A percentile compares a stretch with the other conserved stretches of the same genome.
These are phyloP conservation scores for Candida glucosophila DNA, from an alignment of 1,139 yeast species.

Conservation along the genomic window DNA sequence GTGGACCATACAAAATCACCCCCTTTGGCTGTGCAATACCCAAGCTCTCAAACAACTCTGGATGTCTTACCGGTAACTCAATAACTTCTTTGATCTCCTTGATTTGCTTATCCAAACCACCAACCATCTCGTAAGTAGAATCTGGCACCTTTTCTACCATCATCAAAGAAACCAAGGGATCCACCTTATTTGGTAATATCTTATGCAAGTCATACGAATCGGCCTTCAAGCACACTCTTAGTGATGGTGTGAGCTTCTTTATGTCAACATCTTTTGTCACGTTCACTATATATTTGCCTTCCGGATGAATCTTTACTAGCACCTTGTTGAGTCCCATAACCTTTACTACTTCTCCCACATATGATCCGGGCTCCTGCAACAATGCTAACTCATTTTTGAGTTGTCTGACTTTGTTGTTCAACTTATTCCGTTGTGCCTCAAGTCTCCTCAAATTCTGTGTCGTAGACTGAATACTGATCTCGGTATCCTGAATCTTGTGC, in stretches of 20 bases:
- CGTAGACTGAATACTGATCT: slow-evolving; percentile 75
- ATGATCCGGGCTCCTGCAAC: slow-evolving; percentile 94
- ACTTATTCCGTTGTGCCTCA: slow-evolving; percentile 72
- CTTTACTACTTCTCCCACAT: slow-evolving; percentile 95
- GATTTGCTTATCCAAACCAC: slow-evolving; percentile 94
- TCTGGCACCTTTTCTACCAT: slow-evolving; percentile 99
- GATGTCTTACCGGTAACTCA: slow-evolving; percentile 96
- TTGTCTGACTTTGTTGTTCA: slow-evolving; percentile 76
- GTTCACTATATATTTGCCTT: slow-evolving; percentile 92
- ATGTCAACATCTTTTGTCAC: slow-evolving; percentile 84
- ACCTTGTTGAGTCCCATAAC: slow-evolving; percentile 95
- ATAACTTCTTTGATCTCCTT: slow-evolving; percentile 97
- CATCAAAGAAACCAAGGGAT: slow-evolving; percentile 96
- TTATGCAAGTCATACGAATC: slow-evolving; percentile 93
- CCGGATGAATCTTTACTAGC: slow-evolving; percentile 90
- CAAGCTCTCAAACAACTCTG: slow-evolving; percentile 88
- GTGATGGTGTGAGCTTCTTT: slow-evolving; percentile 82
- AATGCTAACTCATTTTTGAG: slow-evolving; percentile 89
- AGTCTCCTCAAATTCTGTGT: slow-evolving; percentile 85
- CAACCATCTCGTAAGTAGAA: slow-evolving; percentile 97
- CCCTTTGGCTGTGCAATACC: slow-evolving; percentile 99
- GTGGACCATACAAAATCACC: slow-evolving; percentile 94
- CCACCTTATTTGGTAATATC: slow-evolving; percentile 90
- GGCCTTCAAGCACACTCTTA: slow-evolving; percentile 91
- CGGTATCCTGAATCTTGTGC: slow-evolving; percentile 90